Base-by-base conservation (phyloP, 2,329 filamentous ascomycete genomes). In the Aspergillus intermedius region DNA sequence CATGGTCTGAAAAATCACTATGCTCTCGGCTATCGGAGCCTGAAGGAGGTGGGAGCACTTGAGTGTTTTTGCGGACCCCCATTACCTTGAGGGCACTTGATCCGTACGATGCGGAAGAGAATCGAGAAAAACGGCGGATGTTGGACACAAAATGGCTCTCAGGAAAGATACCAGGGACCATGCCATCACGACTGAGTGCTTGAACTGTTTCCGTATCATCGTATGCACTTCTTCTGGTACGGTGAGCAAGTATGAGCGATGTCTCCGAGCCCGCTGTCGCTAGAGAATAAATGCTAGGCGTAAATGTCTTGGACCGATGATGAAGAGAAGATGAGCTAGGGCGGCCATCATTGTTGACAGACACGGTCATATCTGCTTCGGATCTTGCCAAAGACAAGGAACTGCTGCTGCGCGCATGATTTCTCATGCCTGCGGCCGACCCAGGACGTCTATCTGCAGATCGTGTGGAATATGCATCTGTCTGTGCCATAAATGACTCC, bases 51-150 rank as follows among this genome's bases (percentile, higher is more conserved):
- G 25, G 19, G 25, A 66, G 56, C 12, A 51, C 60, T 37, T 64
- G 66, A 2, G 65, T 58, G 35, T 51, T 54, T 48, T 62, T 59
- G 44, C 61, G 59, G 48, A 74, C 63, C 17, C 73, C 73, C 72
- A 75, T 74, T n/a, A 75, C 62, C 28, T 68, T 70, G 7, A 75
- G 61, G 28, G 74, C 73, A 52, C 68, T 72, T 6, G 72, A 64
- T 4, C 73, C 73, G 49, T 75, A 75, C 5, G 71, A 74, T 23
- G 72, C 73, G 8, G 71, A 73, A 5, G 73, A 71, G 54, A 74
- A 75, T 12, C 73, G 67, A 42, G 65, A 72, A 51, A 74, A 75
- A 8, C 73, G 66, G 46, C 71, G 66, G 13, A 75, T 66, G 42
- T 74, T 75, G 34, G 63, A 68, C 28, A 74, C 72, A 46, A 75